A percentile compares a stretch with the other conserved stretches of the same genome.
Evolutionary conservation across 2,329 filamentous ascomycete species (phyloP).

Genomic region (Ophiosphaerella narmari): DNA sequence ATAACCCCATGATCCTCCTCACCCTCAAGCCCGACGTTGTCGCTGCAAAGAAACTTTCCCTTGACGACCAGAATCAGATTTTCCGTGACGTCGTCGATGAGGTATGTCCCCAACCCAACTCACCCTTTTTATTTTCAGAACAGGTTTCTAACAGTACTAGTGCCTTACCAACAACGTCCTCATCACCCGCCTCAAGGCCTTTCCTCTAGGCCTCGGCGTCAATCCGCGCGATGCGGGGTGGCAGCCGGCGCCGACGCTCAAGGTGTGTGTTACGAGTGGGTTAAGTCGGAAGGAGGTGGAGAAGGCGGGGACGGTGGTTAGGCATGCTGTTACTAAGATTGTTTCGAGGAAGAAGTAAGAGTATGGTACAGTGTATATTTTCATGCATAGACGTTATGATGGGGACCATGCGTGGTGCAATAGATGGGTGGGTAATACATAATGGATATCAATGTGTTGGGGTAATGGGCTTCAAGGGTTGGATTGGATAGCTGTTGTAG

Average conservation of each 20-base stretch:
- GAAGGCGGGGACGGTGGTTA: conserved; percentile 84
- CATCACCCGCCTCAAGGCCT: conserved; percentile 82
- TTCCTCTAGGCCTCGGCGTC: conserved; percentile 64
- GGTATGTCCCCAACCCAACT: conserved; percentile 58
- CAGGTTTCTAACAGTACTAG: conserved; percentile 53
- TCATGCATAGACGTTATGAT: background rate
- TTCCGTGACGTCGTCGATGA: conserved; percentile 95
- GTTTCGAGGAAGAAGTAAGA: conserved; percentile 61
- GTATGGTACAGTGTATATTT: background rate
- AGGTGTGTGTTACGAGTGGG: conserved; percentile 86
- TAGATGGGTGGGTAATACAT: too few species aligned
- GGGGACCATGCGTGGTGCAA: too few species aligned
- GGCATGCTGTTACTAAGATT: conserved; percentile 93
- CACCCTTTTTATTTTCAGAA: background rate
- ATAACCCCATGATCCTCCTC: conserved; percentile 87
- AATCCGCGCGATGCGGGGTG: conserved; percentile 69
- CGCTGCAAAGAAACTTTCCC: conserved; percentile 66
- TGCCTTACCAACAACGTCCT: conserved; percentile 84
- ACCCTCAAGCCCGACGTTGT: conserved; percentile 84
- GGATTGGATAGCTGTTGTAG: too few species aligned
- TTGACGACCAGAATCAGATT: conserved; percentile 80
- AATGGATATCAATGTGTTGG: too few species aligned
- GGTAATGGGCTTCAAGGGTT: too few species aligned
- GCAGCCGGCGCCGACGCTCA: conserved; percentile 78
- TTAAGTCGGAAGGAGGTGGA: conserved; percentile 94